Conservation (phyloP, 75 land plant species). For the Picea glauca region DNA sequence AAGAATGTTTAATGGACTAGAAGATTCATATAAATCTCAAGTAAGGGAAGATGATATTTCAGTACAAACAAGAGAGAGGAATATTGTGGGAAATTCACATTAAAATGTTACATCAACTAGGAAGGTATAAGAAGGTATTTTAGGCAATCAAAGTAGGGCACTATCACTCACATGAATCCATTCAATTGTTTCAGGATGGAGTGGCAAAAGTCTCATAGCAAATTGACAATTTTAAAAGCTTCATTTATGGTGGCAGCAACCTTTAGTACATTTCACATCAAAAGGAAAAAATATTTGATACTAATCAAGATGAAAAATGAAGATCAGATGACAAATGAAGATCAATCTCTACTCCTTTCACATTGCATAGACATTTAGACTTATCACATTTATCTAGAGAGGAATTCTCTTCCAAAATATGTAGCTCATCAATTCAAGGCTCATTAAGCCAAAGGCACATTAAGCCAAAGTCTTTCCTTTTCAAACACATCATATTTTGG, state of each 20-base stretch:
- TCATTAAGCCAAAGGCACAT: background rate
- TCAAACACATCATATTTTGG: background rate
- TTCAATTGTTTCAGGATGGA: background rate
- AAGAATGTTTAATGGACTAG: background rate
- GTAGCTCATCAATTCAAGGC: background rate
- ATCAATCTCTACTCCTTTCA: background rate
- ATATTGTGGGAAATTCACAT: background rate
- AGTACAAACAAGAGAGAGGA: background rate
- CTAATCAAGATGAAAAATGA: background rate
- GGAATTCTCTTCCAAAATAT: background rate
- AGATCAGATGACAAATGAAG: background rate
- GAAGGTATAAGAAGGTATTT: background rate
- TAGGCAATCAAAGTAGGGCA: background rate
- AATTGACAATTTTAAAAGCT: background rate
- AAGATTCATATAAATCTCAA: background rate
- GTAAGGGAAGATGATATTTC: background rate
- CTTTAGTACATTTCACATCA: background rate
- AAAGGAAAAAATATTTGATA: background rate
- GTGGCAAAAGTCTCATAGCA: background rate
- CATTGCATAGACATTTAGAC: background rate
- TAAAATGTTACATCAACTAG: background rate
- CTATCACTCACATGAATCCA: background rate
- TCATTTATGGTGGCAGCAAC: background rate
- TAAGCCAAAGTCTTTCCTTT: background rate
- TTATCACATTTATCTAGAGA: background rate